These are phyloP conservation scores for Exophiala lecanii-corni DNA, from an alignment of 2,329 filamentous ascomycete genomes.

Conservation along the genomic window DNA sequence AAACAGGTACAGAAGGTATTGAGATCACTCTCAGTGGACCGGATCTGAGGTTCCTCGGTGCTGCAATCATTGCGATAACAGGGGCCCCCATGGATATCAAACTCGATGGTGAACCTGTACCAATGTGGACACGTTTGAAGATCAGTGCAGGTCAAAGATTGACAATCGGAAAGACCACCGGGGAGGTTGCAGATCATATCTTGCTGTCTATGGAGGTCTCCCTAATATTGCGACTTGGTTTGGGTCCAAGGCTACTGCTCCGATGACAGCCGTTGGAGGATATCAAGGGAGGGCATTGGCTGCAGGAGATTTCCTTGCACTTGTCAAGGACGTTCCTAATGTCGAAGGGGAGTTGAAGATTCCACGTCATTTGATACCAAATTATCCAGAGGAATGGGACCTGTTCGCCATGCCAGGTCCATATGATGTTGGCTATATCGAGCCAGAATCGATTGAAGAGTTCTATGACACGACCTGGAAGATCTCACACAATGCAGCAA, in stretches of 20 bases:
- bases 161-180: constrained; percentile 51
- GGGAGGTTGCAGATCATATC: constrained; percentile 54
- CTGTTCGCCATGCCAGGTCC: constrained; percentile 53
- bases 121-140: constrained; percentile 54
- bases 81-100: constrained; percentile 51
- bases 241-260: constrained; percentile 56
- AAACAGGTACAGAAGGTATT: constrained; percentile 47
- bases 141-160: constrained; percentile 50
- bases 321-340: constrained; percentile 38
- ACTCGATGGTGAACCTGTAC: constrained; percentile 46
- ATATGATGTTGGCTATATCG: constrained; percentile 52
- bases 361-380: constrained; percentile 44
- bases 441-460: constrained; percentile 50
- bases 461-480: constrained; percentile 57
- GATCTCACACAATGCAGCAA: constrained; percentile 57
- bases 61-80: constrained; percentile 54
- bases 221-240: constrained; percentile 54
- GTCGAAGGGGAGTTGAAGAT: constrained; percentile 34
- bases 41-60: constrained; percentile 51
- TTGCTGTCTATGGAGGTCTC: constrained; percentile 55
- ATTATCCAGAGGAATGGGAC: constrained; percentile 49
- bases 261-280: constrained; percentile 55
- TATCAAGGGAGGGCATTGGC: constrained; percentile 55
- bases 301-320: constrained; percentile 50
- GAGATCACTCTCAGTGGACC: constrained; percentile 60